Conservation (phyloP, 768 basidiomycete species). For the Steccherinum ochraceum region DNA sequence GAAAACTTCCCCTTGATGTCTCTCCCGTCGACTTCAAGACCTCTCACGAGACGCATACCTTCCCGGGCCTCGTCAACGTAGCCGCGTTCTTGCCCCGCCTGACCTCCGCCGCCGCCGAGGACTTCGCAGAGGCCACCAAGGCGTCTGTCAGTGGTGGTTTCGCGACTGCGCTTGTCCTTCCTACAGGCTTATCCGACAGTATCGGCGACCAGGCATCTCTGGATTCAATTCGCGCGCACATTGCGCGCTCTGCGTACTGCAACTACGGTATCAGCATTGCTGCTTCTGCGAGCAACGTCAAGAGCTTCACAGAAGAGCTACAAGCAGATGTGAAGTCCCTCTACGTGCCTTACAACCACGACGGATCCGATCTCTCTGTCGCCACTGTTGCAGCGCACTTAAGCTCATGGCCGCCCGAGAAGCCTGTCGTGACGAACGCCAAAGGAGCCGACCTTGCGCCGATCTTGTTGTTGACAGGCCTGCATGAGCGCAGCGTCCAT, state of each 20-base stretch:
- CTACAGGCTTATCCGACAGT: conserved; percentile 52
- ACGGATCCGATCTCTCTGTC: conserved; percentile 55
- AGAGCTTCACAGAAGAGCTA: conserved; percentile 63
- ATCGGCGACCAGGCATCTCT: conserved; percentile 67
- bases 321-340: conserved; percentile 77
- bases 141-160: conserved; percentile 89
- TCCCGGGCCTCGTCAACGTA: conserved; percentile 90
- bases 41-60: conserved; percentile 81
- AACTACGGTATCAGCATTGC: conserved; percentile 83
- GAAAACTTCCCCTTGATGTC: conserved; percentile 87
- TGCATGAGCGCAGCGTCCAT: conserved; percentile 85
- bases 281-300: conserved; percentile 64
- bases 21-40: conserved; percentile 90
- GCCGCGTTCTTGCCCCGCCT: conserved; percentile 80
- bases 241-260: conserved; percentile 64
- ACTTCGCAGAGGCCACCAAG: conserved; percentile 63
- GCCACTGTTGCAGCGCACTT: conserved; percentile 72
- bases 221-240: conserved; percentile 60
- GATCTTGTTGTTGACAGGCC: conserved; percentile 86
- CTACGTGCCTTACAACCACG: conserved; percentile 71
- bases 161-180: conserved; percentile 76
- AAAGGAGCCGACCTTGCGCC: conserved; percentile 90
- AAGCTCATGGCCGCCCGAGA: conserved; percentile 82
- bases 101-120: conserved; percentile 43
- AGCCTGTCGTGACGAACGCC: conserved; percentile 93